Evolutionary conservation across 2,329 filamentous ascomycete genomes (phyloP), one percentile per base, ranked within the genome.

Genomic region (Canariomyces notabilis): DNA sequence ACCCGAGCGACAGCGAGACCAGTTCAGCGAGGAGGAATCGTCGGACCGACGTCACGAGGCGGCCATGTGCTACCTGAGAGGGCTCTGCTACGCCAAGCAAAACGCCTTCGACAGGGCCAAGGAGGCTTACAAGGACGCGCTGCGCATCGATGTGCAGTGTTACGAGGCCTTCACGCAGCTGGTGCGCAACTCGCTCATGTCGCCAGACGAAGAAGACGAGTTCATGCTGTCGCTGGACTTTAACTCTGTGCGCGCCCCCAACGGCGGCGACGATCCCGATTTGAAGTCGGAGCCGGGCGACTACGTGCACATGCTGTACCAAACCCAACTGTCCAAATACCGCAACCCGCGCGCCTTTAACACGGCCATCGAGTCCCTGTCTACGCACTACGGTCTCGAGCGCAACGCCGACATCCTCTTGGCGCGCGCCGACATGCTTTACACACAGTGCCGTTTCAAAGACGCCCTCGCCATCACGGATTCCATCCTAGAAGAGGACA

Each of bases 91-190:
- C 64, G 90, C 93, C 6, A 95, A 95, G 67, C 88, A 95, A 65
- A 98, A 97, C 66, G 87, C 91, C 20, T 97, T 97, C 59, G 93
- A 98, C 64, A 83, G 89, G 26, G 93, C 93, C 42, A 96, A 96
- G 65, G 90, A 97, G 60, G 97, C 93, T 70, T 98, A 97, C 75
- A 97, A 96, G 70, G 89, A 95, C 59, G 93, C 93, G 2, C 89
- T 97, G 37, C 82, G 87, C 51, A 96, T 98, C 61, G 93, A 98
- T 62, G 90, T 97, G 3, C 90, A 95, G 65, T 98, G 93, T 68
- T 97, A 95, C 62, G 93, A 98, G 67, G 93, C 93, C 0, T 97
- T 98, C 62, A 90, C 96, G 59, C 90, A 97, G 70, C 78, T 98
- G 45, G 96, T 97, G 83, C 89, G 89, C 69, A 98, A 98, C 69